phyloP scores from a whole-genome alignment of 495 filamentous ascomycete genomes.

The Pseudevernia furfuracea region DNA sequence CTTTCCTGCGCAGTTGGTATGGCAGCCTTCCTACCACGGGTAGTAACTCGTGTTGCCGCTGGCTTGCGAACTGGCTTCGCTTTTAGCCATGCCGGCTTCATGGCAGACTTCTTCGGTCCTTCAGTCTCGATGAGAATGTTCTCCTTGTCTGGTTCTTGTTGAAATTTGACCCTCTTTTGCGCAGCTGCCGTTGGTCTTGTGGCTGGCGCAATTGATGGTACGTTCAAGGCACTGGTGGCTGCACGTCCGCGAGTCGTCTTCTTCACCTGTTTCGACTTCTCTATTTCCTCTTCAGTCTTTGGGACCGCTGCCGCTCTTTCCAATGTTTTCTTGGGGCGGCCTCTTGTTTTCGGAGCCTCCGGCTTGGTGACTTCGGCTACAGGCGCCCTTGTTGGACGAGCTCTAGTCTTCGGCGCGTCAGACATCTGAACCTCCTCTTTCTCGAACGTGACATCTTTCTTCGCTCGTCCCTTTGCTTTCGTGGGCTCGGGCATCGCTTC shows the following conservation, averaged over 20 bases:
- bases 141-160: slow-evolving; percentile 38
- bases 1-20: slow-evolving; percentile 2
- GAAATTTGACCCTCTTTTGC: slow-evolving; percentile 47
- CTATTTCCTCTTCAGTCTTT: background rate
- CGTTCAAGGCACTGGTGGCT: slow-evolving; percentile 10
- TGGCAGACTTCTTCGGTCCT: slow-evolving; percentile 27
- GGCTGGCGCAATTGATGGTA: slow-evolving; percentile 8
- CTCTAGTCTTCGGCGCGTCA: slow-evolving; percentile 26
- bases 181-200: slow-evolving; percentile 26
- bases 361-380: slow-evolving; percentile 1
- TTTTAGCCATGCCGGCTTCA: slow-evolving; percentile 34
- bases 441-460: background rate
- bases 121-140: slow-evolving; percentile 30
- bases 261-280: slow-evolving; percentile 2
- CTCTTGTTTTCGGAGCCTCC: slow-evolving; percentile 15
- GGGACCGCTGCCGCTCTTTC: background rate
- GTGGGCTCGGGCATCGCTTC: slow-evolving; percentile 4
- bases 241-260: slow-evolving; percentile 23
- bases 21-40: slow-evolving; percentile 17
- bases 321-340: slow-evolving; percentile 18
- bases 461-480: slow-evolving; percentile 4
- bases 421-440: slow-evolving; percentile 11
- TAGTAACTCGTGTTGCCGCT: slow-evolving; percentile 22
- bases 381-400: slow-evolving; percentile 9
- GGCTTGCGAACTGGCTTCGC: slow-evolving; percentile 45